Percentiles rank a stretch among this genome's conserved stretches.
These are phyloP conservation scores for Ambrosia artemisiifolia DNA, from an alignment of 129 eudicot species.

Conservation along the genomic window DNA sequence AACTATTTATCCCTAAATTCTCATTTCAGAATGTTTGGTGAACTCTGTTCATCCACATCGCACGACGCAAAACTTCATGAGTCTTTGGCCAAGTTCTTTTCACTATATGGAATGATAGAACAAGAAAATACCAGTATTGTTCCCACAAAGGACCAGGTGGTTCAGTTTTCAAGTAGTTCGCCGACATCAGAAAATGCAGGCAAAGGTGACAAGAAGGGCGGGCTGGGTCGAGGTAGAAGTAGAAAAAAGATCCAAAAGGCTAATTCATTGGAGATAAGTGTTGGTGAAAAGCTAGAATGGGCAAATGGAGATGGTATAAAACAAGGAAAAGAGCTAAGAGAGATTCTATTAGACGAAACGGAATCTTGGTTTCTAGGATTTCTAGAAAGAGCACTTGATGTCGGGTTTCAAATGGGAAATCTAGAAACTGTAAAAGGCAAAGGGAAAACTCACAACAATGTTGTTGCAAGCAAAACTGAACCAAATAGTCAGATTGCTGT, in stretches of 20 bases:
- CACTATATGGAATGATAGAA: constrained; percentile 60
- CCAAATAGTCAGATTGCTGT: constrained; percentile 62
- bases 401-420: constrained; percentile 44
- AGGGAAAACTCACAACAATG: constrained; percentile 28
- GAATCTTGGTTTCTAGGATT: constrained; percentile 74
- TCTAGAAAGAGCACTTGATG: constrained; percentile 64
- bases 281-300: constrained; percentile 69
- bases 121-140: constrained; percentile 34
- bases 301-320: constrained; percentile 65
- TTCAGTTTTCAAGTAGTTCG: constrained; percentile 30
- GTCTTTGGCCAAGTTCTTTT: constrained; percentile 66
- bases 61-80: constrained; percentile 62
- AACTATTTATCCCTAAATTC: neutral
- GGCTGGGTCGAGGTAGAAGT: constrained; percentile 26
- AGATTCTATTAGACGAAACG: constrained; percentile 47
- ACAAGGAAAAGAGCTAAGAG: constrained; percentile 41
- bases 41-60: constrained; percentile 77
- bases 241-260: constrained; percentile 36
- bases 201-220: constrained; percentile 34
- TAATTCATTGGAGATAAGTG: constrained; percentile 36
- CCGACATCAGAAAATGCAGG: constrained; percentile 30
- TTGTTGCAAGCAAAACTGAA: constrained; percentile 28
- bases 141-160: constrained; percentile 35
- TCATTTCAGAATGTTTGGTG: constrained; percentile 66
- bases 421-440: constrained; percentile 40